These are phyloP conservation scores for Aspergillus bertholletiae DNA, from an alignment of 495 filamentous ascomycete genomes.

Conservation along the genomic window DNA sequence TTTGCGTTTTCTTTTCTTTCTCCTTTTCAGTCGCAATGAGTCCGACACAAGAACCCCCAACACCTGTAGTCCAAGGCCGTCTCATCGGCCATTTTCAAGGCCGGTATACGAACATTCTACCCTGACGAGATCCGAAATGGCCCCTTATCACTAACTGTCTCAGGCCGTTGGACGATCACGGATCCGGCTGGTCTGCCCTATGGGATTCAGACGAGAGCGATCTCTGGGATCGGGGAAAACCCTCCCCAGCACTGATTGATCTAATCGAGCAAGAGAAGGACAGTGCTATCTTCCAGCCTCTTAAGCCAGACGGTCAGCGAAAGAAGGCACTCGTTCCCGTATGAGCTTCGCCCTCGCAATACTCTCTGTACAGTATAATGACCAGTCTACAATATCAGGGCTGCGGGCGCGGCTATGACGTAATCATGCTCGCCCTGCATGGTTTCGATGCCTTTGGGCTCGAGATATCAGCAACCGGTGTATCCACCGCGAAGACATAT, in stretches of 20 bases:
- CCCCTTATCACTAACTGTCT: not conserved
- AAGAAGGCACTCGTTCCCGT: constrained; percentile 41
- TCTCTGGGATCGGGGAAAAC: constrained; percentile 41
- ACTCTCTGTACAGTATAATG: no score
- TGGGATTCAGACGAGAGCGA: constrained; percentile 34
- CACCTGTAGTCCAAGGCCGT: not conserved
- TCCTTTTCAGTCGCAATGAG: not conserved
- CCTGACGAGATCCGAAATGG: not conserved
- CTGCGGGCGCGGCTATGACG: constrained; percentile 32
- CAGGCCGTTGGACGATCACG: constrained; percentile 11
- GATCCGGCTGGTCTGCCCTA: constrained; percentile 30
- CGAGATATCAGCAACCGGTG: constrained; percentile 23
- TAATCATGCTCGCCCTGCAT: constrained; percentile 27
- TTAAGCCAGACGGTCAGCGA: constrained; percentile 14
- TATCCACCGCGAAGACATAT: constrained; percentile 18
- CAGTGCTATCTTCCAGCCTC: constrained; percentile 16
- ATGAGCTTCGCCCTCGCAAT: not conserved
- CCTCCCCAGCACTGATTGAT: constrained; percentile 41
- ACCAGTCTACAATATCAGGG: constrained; percentile 9
- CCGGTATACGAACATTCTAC: not conserved
- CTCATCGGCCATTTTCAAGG: not conserved
- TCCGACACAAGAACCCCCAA: not conserved
- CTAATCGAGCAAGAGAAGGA: constrained; percentile 28
- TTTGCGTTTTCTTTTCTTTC: no score
- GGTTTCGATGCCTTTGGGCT: constrained; percentile 27